Evolutionary conservation across 2,329 filamentous ascomycete genomes (phyloP).

Genomic region (Pseudogymnoascus sp.): DNA sequence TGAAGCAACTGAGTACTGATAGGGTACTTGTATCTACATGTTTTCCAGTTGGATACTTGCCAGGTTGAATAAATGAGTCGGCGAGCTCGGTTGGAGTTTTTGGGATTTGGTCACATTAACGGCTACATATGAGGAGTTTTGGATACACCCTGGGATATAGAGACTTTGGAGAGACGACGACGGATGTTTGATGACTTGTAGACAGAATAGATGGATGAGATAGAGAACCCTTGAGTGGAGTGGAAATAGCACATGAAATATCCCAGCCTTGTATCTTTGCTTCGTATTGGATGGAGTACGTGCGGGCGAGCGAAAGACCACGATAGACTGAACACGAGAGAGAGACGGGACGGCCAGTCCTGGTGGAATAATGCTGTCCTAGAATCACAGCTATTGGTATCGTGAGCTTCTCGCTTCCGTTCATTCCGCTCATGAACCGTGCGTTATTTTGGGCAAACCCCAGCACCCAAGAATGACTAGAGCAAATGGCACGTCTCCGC

Average conservation of each 20-base stretch:
- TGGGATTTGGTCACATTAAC: neutral
- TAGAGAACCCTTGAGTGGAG: neutral
- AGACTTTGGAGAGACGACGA: neutral
- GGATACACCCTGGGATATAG: neutral
- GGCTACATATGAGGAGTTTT: neutral
- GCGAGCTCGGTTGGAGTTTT: neutral
- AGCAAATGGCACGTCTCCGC: neutral
- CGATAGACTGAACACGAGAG: neutral
- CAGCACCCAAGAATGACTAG: neutral
- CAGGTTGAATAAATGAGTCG: neutral
- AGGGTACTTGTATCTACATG: neutral
- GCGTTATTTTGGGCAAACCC: neutral
- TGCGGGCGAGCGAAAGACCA: neutral
- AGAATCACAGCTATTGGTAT: neutral
- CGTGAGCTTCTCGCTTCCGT: neutral
- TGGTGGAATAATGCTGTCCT: no score
- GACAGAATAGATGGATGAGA: neutral
- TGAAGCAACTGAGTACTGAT: neutral
- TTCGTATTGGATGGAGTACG: neutral
- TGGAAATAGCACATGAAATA: neutral
- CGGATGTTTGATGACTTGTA: neutral
- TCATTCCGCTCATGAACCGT: neutral
- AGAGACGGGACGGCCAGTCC: neutral
- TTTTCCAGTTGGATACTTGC: neutral
- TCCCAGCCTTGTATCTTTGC: neutral